Percentiles rank a stretch among this genome's conserved stretches.
Evolutionary conservation across 345 rosid genomes (phyloP).

Genomic region (Laguncularia racemosa): DNA sequence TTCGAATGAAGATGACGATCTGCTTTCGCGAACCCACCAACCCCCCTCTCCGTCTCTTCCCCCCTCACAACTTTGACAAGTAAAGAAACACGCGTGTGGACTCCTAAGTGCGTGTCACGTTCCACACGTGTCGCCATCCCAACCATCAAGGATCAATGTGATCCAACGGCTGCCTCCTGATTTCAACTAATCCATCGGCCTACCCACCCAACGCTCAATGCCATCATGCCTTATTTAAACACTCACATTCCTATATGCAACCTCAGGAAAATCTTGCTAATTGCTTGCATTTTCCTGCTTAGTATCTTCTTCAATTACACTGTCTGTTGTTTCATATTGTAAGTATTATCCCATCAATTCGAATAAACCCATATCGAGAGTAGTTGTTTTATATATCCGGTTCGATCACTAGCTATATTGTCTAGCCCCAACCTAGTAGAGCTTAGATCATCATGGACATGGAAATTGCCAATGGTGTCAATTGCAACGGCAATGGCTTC

Average conservation of each 20-base stretch:
- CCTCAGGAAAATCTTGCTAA: conserved; percentile 1
- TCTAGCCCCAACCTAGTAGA: background rate
- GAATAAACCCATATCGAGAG: no score
- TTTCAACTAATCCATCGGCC: conserved; percentile 37
- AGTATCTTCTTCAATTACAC: conserved; percentile 1
- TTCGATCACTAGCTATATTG: no score
- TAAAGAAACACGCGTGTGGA: conserved; percentile 10
- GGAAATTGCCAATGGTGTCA: conserved; percentile 4
- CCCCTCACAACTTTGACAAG: conserved; percentile 5
- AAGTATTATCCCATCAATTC: no score
- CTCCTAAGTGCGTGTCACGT: background rate
- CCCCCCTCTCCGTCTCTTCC: background rate
- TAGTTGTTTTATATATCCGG: no score
- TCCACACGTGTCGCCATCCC: conserved; percentile 17
- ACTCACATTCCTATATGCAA: background rate
- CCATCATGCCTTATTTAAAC: conserved; percentile 18
- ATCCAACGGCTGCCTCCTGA: conserved; percentile 22
- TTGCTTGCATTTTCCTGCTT: no score
- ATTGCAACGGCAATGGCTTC: background rate
- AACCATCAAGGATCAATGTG: background rate
- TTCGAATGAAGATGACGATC: conserved; percentile 1
- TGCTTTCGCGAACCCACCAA: conserved; percentile 10
- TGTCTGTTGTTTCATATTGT: background rate
- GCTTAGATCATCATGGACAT: conserved; percentile 1
- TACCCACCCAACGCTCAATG: conserved; percentile 16